Evolutionary conservation across 2,329 filamentous ascomycete species (phyloP).

Genomic region (Trichoderma polysporum): DNA sequence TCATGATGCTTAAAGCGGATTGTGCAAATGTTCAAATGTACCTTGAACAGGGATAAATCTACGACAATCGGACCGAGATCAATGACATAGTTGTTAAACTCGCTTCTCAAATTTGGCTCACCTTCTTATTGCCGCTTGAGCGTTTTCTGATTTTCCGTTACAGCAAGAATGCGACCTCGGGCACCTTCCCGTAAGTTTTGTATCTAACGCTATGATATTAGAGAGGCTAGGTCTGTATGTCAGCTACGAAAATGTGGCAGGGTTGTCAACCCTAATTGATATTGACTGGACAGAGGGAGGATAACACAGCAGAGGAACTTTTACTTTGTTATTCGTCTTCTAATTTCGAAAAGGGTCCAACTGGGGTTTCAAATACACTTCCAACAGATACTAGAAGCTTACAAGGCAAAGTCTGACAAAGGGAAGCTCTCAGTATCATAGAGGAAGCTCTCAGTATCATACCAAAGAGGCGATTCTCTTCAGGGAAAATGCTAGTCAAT

Average conservation of each 20-base stretch:
- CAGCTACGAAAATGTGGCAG: not conserved
- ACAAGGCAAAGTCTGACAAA: not conserved
- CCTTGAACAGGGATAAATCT: not conserved
- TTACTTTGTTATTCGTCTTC: not conserved
- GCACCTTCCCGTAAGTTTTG: not conserved
- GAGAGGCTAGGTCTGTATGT: not conserved
- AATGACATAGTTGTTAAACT: not conserved
- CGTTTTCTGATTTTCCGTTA: not conserved
- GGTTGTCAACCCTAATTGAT: not conserved
- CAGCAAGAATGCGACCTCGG: not conserved
- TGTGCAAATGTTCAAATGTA: not conserved
- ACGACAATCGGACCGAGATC: not conserved
- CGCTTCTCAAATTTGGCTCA: not conserved
- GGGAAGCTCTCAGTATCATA: conserved; percentile 3
- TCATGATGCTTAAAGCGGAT: not conserved
- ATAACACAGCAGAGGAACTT: not conserved
- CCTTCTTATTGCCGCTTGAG: not conserved
- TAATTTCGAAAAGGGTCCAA: not conserved
- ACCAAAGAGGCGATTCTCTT: not conserved
- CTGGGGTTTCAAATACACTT: not conserved
- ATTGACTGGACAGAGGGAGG: not conserved
- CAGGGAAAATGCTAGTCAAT: not conserved
- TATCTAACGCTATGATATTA: not conserved
- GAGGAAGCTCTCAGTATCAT: conserved; percentile 3
- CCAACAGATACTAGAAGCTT: not conserved